These are phyloP conservation scores for Aspergillus fructus DNA, from an alignment of 2,329 filamentous ascomycete genomes.

Conservation along the genomic window DNA sequence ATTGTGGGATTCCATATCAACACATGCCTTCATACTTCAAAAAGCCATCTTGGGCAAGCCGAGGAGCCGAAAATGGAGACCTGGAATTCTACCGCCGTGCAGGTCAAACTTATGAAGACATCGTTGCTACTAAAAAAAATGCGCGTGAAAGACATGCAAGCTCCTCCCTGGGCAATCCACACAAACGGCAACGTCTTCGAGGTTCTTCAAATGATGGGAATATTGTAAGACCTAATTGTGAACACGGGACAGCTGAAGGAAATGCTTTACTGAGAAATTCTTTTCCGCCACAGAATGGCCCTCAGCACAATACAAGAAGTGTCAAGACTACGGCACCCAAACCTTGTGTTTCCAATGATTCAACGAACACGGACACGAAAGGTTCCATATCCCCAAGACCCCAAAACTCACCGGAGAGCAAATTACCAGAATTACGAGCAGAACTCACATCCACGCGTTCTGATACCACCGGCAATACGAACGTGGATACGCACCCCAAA, in stretches of 20 bases:
- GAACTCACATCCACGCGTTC: background rate
- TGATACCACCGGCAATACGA: background rate
- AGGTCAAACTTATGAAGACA: constrained; percentile 47
- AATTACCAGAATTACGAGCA: background rate
- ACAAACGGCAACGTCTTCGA: constrained; percentile 29
- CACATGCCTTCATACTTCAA: constrained; percentile 55
- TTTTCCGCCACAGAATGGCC: background rate
- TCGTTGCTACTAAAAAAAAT: constrained; percentile 42
- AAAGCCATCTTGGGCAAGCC: constrained; percentile 52
- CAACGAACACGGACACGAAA: background rate
- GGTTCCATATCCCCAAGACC: background rate
- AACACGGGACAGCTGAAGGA: background rate
- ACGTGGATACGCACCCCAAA: background rate
- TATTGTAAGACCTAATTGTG: background rate
- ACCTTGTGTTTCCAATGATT: background rate
- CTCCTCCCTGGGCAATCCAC: constrained; percentile 2
- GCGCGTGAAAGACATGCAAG: constrained; percentile 28
- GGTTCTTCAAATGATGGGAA: background rate
- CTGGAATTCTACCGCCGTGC: constrained; percentile 51
- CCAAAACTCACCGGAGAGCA: background rate
- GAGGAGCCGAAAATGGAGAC: constrained; percentile 34
- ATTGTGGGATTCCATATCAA: background rate
- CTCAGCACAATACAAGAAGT: background rate
- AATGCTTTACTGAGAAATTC: background rate
- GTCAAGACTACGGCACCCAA: background rate